Percentiles rank a stretch among this genome's conserved stretches.
Evolutionary conservation across 306 rosid genomes (phyloP).

Genomic region (Quercus glauca): DNA sequence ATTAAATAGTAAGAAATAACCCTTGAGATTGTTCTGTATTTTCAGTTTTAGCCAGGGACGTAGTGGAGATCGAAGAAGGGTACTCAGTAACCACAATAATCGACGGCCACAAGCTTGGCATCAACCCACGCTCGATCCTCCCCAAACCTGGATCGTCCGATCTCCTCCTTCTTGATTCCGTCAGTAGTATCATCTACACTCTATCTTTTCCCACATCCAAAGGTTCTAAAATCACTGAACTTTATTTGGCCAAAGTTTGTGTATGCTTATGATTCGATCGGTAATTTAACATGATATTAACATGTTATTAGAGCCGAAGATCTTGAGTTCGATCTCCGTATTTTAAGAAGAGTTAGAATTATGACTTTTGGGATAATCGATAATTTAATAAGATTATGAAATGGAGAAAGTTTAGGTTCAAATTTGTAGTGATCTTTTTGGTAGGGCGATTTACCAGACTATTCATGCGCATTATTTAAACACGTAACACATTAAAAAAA

Average conservation of each 20-base stretch:
- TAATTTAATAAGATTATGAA: too few relatives aligned
- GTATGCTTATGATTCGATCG: too few relatives aligned
- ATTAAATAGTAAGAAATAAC: neutral
- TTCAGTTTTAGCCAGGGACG: conserved; percentile 33
- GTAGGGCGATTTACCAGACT: accelerated
- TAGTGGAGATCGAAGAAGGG: conserved; percentile 66
- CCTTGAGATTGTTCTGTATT: neutral
- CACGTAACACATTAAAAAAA: too few relatives aligned
- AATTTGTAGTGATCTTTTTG: too few relatives aligned
- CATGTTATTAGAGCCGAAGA: too few relatives aligned
- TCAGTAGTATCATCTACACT: conserved; percentile 48
- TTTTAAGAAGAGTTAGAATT: too few relatives aligned
- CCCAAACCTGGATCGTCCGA: conserved; percentile 49
- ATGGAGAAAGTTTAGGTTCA: too few relatives aligned
- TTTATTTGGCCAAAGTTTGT: too few relatives aligned
- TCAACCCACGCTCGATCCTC: conserved; percentile 40
- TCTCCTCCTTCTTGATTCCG: conserved; percentile 53
- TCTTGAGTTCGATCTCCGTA: too few relatives aligned
- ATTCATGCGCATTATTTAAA: too few relatives aligned
- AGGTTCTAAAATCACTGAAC: conserved; percentile 32
- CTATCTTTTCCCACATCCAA: conserved; percentile 39
- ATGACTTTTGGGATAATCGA: too few relatives aligned
- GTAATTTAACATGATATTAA: too few relatives aligned
- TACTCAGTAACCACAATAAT: conserved; percentile 54
- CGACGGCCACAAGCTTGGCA: conserved; percentile 56